These are phyloP conservation scores for Epichloe hybrida DNA, from an alignment of 2,329 filamentous ascomycete species.

Conservation along the genomic window DNA sequence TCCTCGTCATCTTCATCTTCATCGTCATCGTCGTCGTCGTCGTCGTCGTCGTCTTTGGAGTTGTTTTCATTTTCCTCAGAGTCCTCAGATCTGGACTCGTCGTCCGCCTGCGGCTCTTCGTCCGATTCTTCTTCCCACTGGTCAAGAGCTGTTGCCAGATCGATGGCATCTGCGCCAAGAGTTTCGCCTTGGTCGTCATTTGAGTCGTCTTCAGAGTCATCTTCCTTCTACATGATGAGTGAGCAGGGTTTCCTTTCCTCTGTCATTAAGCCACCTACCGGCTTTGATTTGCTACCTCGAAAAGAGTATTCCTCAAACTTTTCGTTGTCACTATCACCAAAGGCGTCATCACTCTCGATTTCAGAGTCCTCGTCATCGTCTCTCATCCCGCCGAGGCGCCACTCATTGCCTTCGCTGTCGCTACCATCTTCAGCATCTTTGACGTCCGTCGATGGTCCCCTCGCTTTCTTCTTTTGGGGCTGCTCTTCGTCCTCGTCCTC, in stretches of 20 bases:
- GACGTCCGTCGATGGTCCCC: slow-evolving; percentile 32
- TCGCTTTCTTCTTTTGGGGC: slow-evolving; percentile 26
- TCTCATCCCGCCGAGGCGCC: slow-evolving; percentile 55
- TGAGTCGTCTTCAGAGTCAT: slow-evolving; percentile 31
- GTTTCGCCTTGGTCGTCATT: slow-evolving; percentile 46
- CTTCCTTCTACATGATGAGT: background rate
- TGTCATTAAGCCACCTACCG: slow-evolving; percentile 8
- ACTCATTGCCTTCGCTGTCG: slow-evolving; percentile 76
- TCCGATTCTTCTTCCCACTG: slow-evolving; percentile 36
- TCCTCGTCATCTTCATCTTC: slow-evolving; percentile 24
- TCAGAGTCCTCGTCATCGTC: slow-evolving; percentile 49
- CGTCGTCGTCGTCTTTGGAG: slow-evolving; percentile 18
- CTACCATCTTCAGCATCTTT: slow-evolving; percentile 58
- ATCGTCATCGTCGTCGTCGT: slow-evolving; percentile 17
- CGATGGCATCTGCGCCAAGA: slow-evolving; percentile 45
- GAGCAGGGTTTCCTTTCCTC: background rate
- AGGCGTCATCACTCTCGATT: slow-evolving; percentile 62
- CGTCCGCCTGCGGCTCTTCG: slow-evolving; percentile 33
- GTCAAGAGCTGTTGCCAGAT: slow-evolving; percentile 43
- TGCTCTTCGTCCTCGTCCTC: slow-evolving; percentile 33
- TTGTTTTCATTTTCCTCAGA: slow-evolving; percentile 23
- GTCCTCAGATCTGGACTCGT: slow-evolving; percentile 27
- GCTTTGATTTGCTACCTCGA: slow-evolving; percentile 29
- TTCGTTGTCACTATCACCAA: slow-evolving; percentile 81
- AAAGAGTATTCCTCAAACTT: slow-evolving; percentile 62